Evolutionary conservation across 176 grass and related monocot species (phyloP).

Genomic region (Triticum turgidum): DNA sequence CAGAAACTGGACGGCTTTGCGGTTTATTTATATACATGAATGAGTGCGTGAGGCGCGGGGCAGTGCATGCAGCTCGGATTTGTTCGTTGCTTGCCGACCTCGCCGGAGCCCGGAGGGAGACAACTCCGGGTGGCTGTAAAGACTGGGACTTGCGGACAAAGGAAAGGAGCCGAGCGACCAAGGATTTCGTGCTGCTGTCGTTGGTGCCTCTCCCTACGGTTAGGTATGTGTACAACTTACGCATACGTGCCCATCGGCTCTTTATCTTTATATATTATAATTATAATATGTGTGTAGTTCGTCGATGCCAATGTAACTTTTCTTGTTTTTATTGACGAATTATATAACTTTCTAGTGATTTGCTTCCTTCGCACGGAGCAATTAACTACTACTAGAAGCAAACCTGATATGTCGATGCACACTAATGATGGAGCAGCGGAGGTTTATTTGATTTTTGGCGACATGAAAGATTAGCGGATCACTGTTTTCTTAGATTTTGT

Average conservation of each 20-base stretch:
- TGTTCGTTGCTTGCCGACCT: slow-evolving; percentile 66
- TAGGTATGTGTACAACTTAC: slow-evolving; percentile 3
- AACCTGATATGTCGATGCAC: not conserved
- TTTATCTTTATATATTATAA: too few species aligned
- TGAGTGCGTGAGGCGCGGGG: not conserved
- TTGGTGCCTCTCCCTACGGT: not conserved
- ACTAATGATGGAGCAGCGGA: not conserved
- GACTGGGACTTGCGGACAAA: slow-evolving; percentile 25
- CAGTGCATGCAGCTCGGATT: not conserved
- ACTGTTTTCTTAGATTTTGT: not conserved
- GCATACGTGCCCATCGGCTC: not conserved
- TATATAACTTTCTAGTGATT: not conserved
- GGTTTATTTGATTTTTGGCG: not conserved
- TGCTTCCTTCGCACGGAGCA: not conserved
- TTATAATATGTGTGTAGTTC: not conserved
- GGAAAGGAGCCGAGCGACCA: slow-evolving; percentile 36
- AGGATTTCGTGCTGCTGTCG: slow-evolving; percentile 16
- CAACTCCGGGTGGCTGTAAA: slow-evolving; percentile 1
- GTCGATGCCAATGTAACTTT: not conserved
- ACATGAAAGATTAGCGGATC: not conserved
- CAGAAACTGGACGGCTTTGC: not conserved
- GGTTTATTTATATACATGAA: slow-evolving; percentile 33
- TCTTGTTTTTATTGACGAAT: too few species aligned
- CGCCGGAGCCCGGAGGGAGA: not conserved
- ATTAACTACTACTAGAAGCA: not conserved